Percentiles rank a stretch among this genome's conserved stretches.
Evolutionary conservation across 768 basidiomycete species (phyloP).

Genomic region (Xanthoconium stramineum): DNA sequence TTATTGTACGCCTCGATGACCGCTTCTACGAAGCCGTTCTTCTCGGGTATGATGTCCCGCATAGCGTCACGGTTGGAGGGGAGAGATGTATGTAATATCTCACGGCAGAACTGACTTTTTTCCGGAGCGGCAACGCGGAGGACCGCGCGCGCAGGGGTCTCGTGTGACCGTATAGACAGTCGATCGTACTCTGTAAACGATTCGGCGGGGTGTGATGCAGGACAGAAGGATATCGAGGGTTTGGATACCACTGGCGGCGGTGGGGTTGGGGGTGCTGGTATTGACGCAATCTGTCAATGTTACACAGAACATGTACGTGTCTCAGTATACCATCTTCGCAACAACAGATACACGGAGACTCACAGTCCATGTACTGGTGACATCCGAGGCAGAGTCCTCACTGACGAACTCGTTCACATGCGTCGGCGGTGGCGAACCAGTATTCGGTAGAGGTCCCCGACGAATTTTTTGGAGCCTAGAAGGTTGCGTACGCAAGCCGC

Average conservation of each 20-base stretch:
- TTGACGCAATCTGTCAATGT: conserved; percentile 7
- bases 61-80: conserved; percentile 12
- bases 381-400: conserved; percentile 6
- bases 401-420: not conserved
- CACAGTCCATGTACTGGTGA: conserved; percentile 15
- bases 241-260: not conserved
- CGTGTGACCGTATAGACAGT: conserved; percentile 19
- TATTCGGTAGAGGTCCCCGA: not conserved
- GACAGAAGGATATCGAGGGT: conserved; percentile 23
- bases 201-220: conserved; percentile 20
- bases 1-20: conserved; percentile 35
- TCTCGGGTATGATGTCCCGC: conserved; percentile 29
- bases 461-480: conserved; percentile 21
- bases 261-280: not conserved
- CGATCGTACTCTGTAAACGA: conserved; percentile 32
- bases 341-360: not conserved
- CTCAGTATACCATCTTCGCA: not conserved
- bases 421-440: not conserved
- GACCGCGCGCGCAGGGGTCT: conserved; percentile 21
- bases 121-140: conserved; percentile 20
- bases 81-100: conserved; percentile 31
- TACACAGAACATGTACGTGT: not conserved
- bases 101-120: conserved; percentile 19
- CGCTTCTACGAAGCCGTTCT: conserved; percentile 36
- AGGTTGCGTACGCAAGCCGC: not conserved